phyloP scores from a whole-genome alignment of 1,284 basidiomycete genomes.

The Inonotus obliquus region DNA sequence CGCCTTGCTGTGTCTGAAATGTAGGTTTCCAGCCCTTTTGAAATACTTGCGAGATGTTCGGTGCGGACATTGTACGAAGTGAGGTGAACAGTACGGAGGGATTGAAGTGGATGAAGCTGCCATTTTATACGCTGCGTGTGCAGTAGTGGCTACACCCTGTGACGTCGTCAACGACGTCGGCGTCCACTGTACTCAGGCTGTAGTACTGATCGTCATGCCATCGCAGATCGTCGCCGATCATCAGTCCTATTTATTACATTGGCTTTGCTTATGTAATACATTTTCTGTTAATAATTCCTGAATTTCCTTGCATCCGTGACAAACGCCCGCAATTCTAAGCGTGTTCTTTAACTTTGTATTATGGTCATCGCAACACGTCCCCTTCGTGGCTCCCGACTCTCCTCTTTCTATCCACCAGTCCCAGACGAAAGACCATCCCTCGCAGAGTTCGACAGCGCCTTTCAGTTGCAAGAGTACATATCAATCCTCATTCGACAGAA shows the following conservation, averaged over 20 bases:
- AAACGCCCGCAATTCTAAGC: neutral
- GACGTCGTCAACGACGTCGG: slow-evolving; percentile 8
- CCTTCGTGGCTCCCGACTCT: slow-evolving; percentile 67
- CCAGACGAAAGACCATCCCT: slow-evolving; percentile 47
- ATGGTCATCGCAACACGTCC: slow-evolving; percentile 36
- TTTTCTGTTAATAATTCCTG: too few species aligned
- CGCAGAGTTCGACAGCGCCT: slow-evolving; percentile 79
- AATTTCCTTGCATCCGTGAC: too few species aligned
- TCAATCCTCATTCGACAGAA: slow-evolving; percentile 80
- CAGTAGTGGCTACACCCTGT: too few species aligned
- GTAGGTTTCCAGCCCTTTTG: slow-evolving; percentile 19
- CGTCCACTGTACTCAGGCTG: neutral
- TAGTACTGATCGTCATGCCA: neutral
- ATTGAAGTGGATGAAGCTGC: too few species aligned
- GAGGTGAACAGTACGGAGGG: too few species aligned
- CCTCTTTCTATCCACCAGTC: slow-evolving; percentile 74
- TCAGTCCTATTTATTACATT: neutral
- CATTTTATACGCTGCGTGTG: too few species aligned
- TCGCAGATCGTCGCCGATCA: neutral
- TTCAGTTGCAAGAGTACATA: slow-evolving; percentile 95
- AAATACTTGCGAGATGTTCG: slow-evolving; percentile 13
- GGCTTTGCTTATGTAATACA: neutral
- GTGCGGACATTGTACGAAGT: neutral
- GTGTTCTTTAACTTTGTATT: neutral
- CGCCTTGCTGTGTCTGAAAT: slow-evolving; percentile 8